phyloP scores from a whole-genome alignment of 2,329 filamentous ascomycete genomes.

The Xylaria polymorpha region DNA sequence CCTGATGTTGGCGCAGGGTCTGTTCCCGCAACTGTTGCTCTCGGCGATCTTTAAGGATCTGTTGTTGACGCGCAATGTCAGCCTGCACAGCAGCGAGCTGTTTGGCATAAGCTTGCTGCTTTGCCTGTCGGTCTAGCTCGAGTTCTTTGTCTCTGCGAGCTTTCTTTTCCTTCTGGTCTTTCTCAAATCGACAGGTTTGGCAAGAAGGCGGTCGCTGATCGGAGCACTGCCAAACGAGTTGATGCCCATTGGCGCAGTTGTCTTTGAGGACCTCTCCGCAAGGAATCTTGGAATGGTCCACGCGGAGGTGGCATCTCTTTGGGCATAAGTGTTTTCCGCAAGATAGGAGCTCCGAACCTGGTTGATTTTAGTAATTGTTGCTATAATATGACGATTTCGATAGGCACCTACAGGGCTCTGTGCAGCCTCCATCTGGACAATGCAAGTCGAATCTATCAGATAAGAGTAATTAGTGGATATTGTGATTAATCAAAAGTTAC shows the following conservation, averaged over 20 bases:
- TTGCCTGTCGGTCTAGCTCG: slow-evolving; percentile 25
- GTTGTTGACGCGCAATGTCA: slow-evolving; percentile 13
- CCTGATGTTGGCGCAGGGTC: slow-evolving; percentile 17
- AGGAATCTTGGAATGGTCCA: slow-evolving; percentile 20
- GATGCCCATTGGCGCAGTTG: slow-evolving; percentile 17
- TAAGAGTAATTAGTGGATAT: slow-evolving; percentile 2
- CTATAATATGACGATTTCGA: neutral
- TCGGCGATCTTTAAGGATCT: slow-evolving; percentile 2
- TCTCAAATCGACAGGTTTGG: slow-evolving; percentile 26
- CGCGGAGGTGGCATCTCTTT: slow-evolving; percentile 24
- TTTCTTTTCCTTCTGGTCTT: slow-evolving; percentile 24
- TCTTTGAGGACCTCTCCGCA: slow-evolving; percentile 5
- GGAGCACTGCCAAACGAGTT: slow-evolving; percentile 21
- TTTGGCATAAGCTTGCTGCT: slow-evolving; percentile 29
- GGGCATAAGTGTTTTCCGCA: slow-evolving; percentile 71
- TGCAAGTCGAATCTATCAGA: slow-evolving; percentile 37
- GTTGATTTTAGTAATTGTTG: neutral
- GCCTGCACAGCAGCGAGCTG: slow-evolving; percentile 22
- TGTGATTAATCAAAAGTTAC: neutral
- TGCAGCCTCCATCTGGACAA: slow-evolving; percentile 45
- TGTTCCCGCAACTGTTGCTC: slow-evolving; percentile 13
- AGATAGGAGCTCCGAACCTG: slow-evolving; percentile 39
- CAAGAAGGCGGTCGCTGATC: slow-evolving; percentile 21
- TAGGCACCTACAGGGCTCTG: slow-evolving; percentile 36
- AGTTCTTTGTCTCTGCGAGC: slow-evolving; percentile 24